Conservation (phyloP, 1,284 basidiomycete species). For the Apiotrichum mycotoxinovorans region DNA sequence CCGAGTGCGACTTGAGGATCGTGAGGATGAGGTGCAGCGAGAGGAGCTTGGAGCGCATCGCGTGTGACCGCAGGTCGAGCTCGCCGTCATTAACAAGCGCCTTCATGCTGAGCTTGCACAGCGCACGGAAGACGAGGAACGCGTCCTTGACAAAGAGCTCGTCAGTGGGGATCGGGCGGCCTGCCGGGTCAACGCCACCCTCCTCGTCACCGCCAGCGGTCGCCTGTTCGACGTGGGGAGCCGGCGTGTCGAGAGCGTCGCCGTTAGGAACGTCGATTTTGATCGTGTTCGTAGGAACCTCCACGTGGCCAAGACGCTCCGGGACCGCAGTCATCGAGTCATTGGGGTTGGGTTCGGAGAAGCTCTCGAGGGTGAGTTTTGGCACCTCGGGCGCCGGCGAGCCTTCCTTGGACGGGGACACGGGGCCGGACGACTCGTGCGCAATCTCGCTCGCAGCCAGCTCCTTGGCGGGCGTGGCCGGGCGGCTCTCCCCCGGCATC, state of each 20-base stretch:
- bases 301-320: conserved; percentile 23
- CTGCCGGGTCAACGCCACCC: conserved; percentile 33
- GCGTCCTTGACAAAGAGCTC: conserved; percentile 93
- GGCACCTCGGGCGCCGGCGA: not conserved
- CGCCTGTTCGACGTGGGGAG: conserved; percentile 8
- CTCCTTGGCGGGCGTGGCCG: not conserved
- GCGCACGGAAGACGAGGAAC: conserved; percentile 88
- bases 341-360: conserved; percentile 49
- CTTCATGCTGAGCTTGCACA: conserved; percentile 98
- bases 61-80: conserved; percentile 86
- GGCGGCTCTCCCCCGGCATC: not conserved
- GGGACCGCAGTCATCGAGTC: conserved; percentile 43
- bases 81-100: conserved; percentile 88
- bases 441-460: not conserved
- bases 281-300: conserved; percentile 30
- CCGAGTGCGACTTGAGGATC: conserved; percentile 86
- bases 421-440: not conserved
- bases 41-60: conserved; percentile 90
- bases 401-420: not conserved
- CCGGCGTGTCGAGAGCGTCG: conserved; percentile 38
- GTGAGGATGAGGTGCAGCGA: conserved; percentile 88
- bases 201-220: conserved; percentile 19
- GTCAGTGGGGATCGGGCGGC: conserved; percentile 50
- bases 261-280: conserved; percentile 41
- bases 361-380: conserved; percentile 25